phyloP scores from a whole-genome alignment of 23 red algal species.

The Gracilaria gracilis region DNA sequence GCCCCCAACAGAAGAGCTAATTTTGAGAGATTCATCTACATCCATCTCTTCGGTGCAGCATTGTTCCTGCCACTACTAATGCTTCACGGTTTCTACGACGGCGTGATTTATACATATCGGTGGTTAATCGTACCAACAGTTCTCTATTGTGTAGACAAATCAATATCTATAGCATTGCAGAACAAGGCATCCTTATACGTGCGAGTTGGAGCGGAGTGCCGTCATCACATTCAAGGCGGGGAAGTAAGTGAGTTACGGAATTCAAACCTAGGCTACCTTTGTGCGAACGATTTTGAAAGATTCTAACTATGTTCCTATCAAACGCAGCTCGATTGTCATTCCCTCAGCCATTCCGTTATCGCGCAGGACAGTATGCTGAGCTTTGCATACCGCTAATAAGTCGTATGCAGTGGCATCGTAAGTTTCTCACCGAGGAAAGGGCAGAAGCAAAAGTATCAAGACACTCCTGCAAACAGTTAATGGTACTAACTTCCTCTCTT shows the following conservation, averaged over 20 bases:
- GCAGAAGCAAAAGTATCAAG: too few species aligned
- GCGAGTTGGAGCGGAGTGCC: constrained; percentile 17
- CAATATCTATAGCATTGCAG: constrained; percentile 4
- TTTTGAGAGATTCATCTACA: constrained; percentile 55
- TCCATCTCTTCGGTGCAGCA: constrained; percentile 54
- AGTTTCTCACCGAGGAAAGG: background rate
- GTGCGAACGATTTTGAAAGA: background rate
- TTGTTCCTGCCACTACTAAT: constrained; percentile 66
- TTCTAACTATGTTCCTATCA: too few species aligned
- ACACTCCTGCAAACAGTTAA: background rate
- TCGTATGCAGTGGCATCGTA: constrained; percentile 76
- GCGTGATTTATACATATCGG: constrained; percentile 53
- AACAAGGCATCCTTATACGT: constrained; percentile 25
- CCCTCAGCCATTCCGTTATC: constrained; percentile 63
- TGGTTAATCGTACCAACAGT: constrained; percentile 58
- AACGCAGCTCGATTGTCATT: constrained; percentile 48
- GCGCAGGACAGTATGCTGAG: constrained; percentile 78
- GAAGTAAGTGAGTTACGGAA: background rate
- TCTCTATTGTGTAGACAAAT: constrained; percentile 59
- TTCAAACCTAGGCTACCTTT: background rate
- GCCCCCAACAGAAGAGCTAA: background rate
- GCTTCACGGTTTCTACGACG: constrained; percentile 71
- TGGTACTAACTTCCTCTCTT: background rate
- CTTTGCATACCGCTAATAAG: constrained; percentile 68
- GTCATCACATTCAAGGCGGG: constrained; percentile 2